phyloP scores from a whole-genome alignment of 352 stramenopile genomes.

The Pythium brachiatum region DNA sequence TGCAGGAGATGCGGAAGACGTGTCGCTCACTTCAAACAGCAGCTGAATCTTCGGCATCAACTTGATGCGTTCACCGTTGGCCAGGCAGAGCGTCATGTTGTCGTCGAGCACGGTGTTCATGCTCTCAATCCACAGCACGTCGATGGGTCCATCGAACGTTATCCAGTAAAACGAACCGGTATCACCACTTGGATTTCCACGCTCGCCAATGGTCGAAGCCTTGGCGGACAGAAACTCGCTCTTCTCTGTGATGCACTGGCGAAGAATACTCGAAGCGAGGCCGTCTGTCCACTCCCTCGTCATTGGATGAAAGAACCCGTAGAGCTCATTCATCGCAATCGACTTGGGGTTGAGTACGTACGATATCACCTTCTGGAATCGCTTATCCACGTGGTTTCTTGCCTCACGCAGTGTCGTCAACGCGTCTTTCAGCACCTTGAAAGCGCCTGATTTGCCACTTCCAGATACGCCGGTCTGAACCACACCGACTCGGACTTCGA shows the following conservation, averaged over 20 bases:
- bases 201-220: constrained; percentile 2
- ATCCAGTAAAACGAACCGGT: constrained; percentile 76
- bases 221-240: constrained; percentile 39
- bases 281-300: constrained; percentile 85
- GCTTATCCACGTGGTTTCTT: constrained; percentile 41
- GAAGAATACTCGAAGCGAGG: constrained; percentile 66
- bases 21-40: constrained; percentile 92
- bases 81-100: constrained; percentile 89
- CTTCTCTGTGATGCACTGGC: constrained; percentile 71
- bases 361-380: constrained; percentile 57
- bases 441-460: constrained; percentile 66
- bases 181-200: constrained; percentile 6
- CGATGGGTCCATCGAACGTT: constrained; percentile 79
- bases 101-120: constrained; percentile 91
- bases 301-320: constrained; percentile 81
- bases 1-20: constrained; percentile 87
- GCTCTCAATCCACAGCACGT: constrained; percentile 83
- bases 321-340: constrained; percentile 78
- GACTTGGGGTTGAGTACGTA: constrained; percentile 79
- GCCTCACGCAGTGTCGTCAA: constrained; percentile 49
- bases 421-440: constrained; percentile 44
- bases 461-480: constrained; percentile 75
- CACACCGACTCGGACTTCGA: constrained; percentile 89
- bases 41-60: constrained; percentile 86
- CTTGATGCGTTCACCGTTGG: constrained; percentile 87